These are phyloP conservation scores for Cicer arietinum DNA, from an alignment of 306 rosid genomes.

Conservation along the genomic window DNA sequence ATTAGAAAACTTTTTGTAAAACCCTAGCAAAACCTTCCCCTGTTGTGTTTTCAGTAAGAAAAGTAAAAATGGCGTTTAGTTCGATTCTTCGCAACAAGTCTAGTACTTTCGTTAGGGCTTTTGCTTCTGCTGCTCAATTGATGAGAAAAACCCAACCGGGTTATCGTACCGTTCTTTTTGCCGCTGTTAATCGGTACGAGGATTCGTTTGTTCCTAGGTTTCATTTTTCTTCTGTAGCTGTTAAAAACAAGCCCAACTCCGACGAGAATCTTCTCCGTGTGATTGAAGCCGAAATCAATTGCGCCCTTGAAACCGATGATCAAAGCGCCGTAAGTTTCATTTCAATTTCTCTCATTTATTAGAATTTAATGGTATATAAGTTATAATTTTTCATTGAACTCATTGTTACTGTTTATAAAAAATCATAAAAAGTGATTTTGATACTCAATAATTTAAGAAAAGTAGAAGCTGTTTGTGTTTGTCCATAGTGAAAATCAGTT, in stretches of 20 bases:
- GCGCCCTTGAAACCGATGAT: slow-evolving; percentile 67
- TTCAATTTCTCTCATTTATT: background rate
- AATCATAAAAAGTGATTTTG: no score
- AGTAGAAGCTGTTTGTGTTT: no score
- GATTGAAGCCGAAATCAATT: slow-evolving; percentile 70
- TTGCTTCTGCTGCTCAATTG: slow-evolving; percentile 53
- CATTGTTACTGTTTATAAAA: no score
- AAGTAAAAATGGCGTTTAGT: slow-evolving; percentile 64
- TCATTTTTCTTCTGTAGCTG: slow-evolving; percentile 58
- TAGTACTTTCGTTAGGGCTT: slow-evolving; percentile 57
- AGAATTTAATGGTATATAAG: background rate
- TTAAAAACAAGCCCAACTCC: slow-evolving; percentile 50
- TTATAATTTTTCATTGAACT: no score
- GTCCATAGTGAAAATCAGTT: no score
- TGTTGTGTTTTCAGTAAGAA: background rate
- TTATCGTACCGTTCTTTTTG: slow-evolving; percentile 44
- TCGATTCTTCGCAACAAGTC: slow-evolving; percentile 75
- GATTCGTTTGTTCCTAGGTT: slow-evolving; percentile 43
- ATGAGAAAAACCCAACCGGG: slow-evolving; percentile 45
- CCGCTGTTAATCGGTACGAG: slow-evolving; percentile 45
- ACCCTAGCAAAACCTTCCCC: slow-evolving; percentile 51
- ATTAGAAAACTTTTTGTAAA: background rate
- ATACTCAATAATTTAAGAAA: no score
- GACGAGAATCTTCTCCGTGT: slow-evolving; percentile 67
- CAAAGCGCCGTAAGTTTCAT: slow-evolving; percentile 55